Evolutionary conservation across 2,329 filamentous ascomycete genomes (phyloP).

Genomic region (Akanthomyces muscarius): DNA sequence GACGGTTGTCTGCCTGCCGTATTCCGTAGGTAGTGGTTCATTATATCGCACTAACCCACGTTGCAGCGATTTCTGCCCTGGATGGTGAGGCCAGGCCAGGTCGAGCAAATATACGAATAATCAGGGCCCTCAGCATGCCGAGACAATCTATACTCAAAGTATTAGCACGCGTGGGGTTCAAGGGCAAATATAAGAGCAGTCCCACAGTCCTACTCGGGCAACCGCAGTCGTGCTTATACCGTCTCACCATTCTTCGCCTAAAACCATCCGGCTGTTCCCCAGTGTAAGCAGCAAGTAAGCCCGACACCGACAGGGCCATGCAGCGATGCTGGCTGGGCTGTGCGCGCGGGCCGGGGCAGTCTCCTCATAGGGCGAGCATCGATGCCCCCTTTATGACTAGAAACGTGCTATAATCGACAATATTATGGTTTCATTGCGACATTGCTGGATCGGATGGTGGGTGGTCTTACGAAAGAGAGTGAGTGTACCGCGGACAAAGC

Average conservation of each 20-base stretch:
- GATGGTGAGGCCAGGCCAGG: not conserved
- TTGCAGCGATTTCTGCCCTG: not conserved
- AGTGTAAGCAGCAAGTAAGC: slow-evolving; percentile 16
- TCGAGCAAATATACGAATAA: not conserved
- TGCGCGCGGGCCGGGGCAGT: not conserved
- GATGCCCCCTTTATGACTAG: not conserved
- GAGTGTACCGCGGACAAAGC: not conserved
- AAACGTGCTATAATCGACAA: slow-evolving; percentile 3
- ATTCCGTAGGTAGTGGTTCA: not conserved
- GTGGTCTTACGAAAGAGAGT: not conserved
- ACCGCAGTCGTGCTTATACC: slow-evolving; percentile 15
- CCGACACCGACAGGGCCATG: not conserved
- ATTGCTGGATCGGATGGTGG: not conserved
- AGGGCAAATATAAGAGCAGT: not conserved
- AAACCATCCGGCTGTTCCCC: not conserved
- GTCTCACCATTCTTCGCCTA: slow-evolving; percentile 12
- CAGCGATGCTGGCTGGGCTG: not conserved
- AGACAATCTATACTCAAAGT: not conserved
- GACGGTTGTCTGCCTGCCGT: not conserved
- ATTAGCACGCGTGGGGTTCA: not conserved
- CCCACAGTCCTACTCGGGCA: not conserved
- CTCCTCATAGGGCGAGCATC: slow-evolving; percentile 10
- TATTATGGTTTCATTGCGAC: not conserved
- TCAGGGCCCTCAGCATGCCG: not conserved
- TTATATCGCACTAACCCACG: not conserved